Conservation (phyloP, 148 eudicot genomes). For the Cornus kousa region DNA sequence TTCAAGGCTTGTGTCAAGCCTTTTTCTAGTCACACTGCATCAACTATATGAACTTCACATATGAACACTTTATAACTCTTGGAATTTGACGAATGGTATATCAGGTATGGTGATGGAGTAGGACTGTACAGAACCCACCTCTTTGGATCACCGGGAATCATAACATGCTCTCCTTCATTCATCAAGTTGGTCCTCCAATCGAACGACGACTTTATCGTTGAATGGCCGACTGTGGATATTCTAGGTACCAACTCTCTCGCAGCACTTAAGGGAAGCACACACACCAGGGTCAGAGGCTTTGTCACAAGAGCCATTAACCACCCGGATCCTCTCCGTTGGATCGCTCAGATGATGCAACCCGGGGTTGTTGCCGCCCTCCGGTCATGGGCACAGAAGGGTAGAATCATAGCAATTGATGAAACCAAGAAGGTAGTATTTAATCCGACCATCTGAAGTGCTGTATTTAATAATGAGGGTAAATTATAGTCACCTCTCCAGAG, state of each 20-base stretch:
- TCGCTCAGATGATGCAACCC: slow-evolving; percentile 33
- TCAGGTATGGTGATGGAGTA: slow-evolving; percentile 40
- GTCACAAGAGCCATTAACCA: slow-evolving; percentile 34
- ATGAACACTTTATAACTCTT: neutral
- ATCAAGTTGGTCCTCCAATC: slow-evolving; percentile 33
- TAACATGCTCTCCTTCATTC: slow-evolving; percentile 32
- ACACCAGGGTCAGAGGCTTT: slow-evolving; percentile 27
- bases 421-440: slow-evolving; percentile 19
- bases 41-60: too few relatives aligned
- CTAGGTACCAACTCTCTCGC: slow-evolving; percentile 34
- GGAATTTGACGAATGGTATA: neutral
- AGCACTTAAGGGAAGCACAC: slow-evolving; percentile 37
- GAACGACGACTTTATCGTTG: slow-evolving; percentile 8
- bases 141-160: slow-evolving; percentile 42
- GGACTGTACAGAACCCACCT: slow-evolving; percentile 37
- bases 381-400: slow-evolving; percentile 22
- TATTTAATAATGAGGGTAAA: too few relatives aligned
- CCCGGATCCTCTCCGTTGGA: slow-evolving; percentile 32
- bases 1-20: too few relatives aligned
- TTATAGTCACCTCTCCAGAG: too few relatives aligned
- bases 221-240: slow-evolving; percentile 38
- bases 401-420: slow-evolving; percentile 13
- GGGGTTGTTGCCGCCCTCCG: slow-evolving; percentile 19
- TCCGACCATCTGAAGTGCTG: too few relatives aligned
- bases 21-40: too few relatives aligned